These are phyloP conservation scores for Pholiota conissans DNA, from an alignment of 768 basidiomycete species.

Conservation along the genomic window DNA sequence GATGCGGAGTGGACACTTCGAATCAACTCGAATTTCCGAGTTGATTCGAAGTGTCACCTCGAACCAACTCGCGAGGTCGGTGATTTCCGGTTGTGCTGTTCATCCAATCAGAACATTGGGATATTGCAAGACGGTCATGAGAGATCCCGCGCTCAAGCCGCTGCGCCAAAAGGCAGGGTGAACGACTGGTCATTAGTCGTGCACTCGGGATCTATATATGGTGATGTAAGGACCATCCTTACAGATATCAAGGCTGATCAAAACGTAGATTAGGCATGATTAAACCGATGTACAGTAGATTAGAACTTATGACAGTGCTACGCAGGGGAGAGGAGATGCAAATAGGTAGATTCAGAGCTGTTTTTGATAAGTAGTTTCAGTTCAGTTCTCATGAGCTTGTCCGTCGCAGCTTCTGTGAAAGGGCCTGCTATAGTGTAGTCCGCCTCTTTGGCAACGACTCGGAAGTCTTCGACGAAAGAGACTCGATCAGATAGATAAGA, in stretches of 20 bases:
- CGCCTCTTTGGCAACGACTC: constrained; percentile 12
- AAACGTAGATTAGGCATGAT: too few relatives aligned
- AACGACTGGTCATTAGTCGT: too few relatives aligned
- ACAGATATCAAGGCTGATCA: too few relatives aligned
- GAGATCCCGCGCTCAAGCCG: too few relatives aligned
- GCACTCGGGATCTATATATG: too few relatives aligned
- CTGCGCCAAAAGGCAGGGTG: too few relatives aligned
- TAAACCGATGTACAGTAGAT: too few relatives aligned
- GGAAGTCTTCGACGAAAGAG: constrained; percentile 16
- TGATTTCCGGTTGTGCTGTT: constrained; percentile 1
- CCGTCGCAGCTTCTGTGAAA: constrained; percentile 10
- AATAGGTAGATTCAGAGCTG: too few relatives aligned
- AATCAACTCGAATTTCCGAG: not conserved
- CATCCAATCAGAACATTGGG: not conserved
- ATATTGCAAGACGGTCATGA: too few relatives aligned
- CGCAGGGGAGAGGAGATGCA: too few relatives aligned
- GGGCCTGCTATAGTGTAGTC: constrained; percentile 18
- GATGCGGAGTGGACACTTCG: constrained; percentile 4
- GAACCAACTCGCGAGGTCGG: not conserved
- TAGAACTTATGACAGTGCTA: too few relatives aligned
- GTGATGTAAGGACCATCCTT: too few relatives aligned
- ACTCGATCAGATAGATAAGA: constrained; percentile 23
- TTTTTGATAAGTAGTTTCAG: not conserved
- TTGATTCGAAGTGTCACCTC: constrained; percentile 6
- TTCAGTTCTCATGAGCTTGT: constrained; percentile 7